These are phyloP conservation scores for Coemansia sp. DNA, from an alignment of 192 early-diverging fungal genomes.

Conservation along the genomic window DNA sequence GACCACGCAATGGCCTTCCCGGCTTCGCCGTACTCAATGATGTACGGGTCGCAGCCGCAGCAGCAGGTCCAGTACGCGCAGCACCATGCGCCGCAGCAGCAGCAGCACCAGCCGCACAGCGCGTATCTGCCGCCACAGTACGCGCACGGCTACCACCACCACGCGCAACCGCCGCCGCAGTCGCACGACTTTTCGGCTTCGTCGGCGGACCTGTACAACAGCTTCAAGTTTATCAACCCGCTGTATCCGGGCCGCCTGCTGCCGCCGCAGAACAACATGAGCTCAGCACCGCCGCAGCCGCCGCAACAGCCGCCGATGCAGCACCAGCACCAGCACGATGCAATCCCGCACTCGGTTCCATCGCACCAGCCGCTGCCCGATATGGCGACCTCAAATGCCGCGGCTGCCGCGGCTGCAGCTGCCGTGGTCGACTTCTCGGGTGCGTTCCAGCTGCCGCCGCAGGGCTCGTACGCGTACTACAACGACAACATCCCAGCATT, in stretches of 20 bases:
- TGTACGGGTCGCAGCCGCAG: slow-evolving; percentile 21
- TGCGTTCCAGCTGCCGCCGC: slow-evolving; percentile 35
- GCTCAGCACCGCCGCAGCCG: slow-evolving; percentile 9
- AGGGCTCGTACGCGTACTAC: slow-evolving; percentile 34
- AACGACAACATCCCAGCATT: slow-evolving; percentile 22
- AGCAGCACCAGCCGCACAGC: slow-evolving; percentile 1
- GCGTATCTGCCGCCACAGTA: neutral
- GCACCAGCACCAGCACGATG: slow-evolving; percentile 10
- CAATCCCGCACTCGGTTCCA: slow-evolving; percentile 18
- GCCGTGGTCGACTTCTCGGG: slow-evolving; percentile 35
- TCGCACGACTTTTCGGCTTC: slow-evolving; percentile 30
- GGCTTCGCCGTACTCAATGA: slow-evolving; percentile 46
- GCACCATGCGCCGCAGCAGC: slow-evolving; percentile 3
- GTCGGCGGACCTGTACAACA: slow-evolving; percentile 29
- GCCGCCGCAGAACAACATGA: slow-evolving; percentile 13
- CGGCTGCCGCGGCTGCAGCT: slow-evolving; percentile 25
- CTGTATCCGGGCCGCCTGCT: slow-evolving; percentile 40
- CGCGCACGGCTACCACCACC: slow-evolving; percentile 11
- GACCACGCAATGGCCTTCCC: slow-evolving; percentile 45
- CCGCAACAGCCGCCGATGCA: slow-evolving; percentile 12
- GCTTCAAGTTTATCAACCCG: slow-evolving; percentile 51
- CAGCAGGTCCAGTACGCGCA: neutral
- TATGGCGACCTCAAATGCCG: slow-evolving; percentile 23
- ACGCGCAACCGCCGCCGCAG: slow-evolving; percentile 8
- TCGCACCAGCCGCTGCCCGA: slow-evolving; percentile 27